Percentiles rank a stretch among this genome's conserved stretches.
phyloP scores from a whole-genome alignment of 2,329 filamentous ascomycete species.

The Talaromyces sp. region DNA sequence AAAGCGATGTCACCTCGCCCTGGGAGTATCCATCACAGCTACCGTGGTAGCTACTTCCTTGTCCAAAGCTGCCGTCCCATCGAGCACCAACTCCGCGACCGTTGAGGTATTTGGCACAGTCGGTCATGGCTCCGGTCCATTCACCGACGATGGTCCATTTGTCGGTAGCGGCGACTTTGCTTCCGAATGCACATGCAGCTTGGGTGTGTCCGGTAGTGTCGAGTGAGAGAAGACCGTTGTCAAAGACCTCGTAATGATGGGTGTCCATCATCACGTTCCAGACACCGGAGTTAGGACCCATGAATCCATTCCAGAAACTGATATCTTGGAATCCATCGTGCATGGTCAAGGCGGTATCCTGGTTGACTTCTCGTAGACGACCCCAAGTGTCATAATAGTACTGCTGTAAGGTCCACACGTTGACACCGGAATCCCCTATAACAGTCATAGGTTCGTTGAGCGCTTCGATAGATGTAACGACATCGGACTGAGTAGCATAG shows the following conservation, averaged over 20 bases:
- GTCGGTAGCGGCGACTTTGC: slow-evolving; percentile 52
- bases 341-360: slow-evolving; percentile 53
- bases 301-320: slow-evolving; percentile 59
- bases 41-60: slow-evolving; percentile 48
- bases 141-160: slow-evolving; percentile 68
- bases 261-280: slow-evolving; percentile 60
- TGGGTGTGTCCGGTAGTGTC: slow-evolving; percentile 53
- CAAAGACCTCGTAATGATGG: slow-evolving; percentile 67
- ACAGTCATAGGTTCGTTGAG: slow-evolving; percentile 43
- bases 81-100: slow-evolving; percentile 59
- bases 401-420: slow-evolving; percentile 46
- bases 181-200: slow-evolving; percentile 54
- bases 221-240: slow-evolving; percentile 48
- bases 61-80: slow-evolving; percentile 52
- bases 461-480: slow-evolving; percentile 52
- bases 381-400: slow-evolving; percentile 56
- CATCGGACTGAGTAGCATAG: slow-evolving; percentile 57
- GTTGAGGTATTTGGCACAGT: slow-evolving; percentile 53
- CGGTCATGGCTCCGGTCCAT: slow-evolving; percentile 65
- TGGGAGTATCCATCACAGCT: slow-evolving; percentile 52
- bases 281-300: slow-evolving; percentile 46
- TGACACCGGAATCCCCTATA: slow-evolving; percentile 31
- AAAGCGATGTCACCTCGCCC: slow-evolving; percentile 46
- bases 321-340: slow-evolving; percentile 48
- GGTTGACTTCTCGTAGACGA: slow-evolving; percentile 43